Conservation (phyloP, 2,329 filamentous ascomycete genomes). For the Septoria petroselini region DNA sequence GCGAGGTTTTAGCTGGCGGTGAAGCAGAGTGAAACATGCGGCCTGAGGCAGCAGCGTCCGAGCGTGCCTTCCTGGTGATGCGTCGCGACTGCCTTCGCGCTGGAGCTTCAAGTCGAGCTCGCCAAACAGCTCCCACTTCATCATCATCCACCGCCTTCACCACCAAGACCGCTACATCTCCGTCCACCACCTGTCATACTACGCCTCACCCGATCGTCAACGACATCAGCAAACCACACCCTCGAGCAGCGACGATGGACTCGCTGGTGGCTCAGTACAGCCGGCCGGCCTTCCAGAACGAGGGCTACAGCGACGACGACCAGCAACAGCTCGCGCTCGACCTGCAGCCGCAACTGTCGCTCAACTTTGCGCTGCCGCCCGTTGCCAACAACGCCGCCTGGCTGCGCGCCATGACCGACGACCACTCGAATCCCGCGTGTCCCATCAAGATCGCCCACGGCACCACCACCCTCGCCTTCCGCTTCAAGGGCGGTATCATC, state of each 20-base stretch:
- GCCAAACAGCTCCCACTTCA: conserved; percentile 2
- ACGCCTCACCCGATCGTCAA: too few relatives aligned
- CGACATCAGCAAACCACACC: background rate
- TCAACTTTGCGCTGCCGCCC: conserved; percentile 93
- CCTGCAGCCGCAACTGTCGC: conserved; percentile 70
- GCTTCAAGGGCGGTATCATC: conserved; percentile 97
- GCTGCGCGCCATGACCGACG: conserved; percentile 95
- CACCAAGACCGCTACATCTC: background rate
- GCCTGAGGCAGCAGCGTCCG: conserved; percentile 5
- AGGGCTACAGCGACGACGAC: conserved; percentile 63
- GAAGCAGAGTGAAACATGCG: background rate
- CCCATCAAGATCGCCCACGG: conserved; percentile 99
- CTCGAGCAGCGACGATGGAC: conserved; percentile 63
- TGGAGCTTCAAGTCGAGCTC: conserved; percentile 10
- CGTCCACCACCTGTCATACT: too few relatives aligned
- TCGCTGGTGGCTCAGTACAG: conserved; percentile 89
- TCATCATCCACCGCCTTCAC: background rate
- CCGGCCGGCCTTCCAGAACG: conserved; percentile 69
- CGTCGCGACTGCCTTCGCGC: conserved; percentile 15
- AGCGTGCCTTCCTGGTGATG: conserved; percentile 12
- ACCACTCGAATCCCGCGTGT: conserved; percentile 92
- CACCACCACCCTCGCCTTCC: conserved; percentile 95
- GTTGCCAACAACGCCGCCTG: conserved; percentile 87
- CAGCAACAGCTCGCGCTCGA: conserved; percentile 66
- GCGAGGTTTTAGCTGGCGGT: background rate